A percentile compares a stretch with the other conserved stretches of the same genome.
Conservation (phyloP, 305 asterid species). For the Fraxinus sp. region DNA sequence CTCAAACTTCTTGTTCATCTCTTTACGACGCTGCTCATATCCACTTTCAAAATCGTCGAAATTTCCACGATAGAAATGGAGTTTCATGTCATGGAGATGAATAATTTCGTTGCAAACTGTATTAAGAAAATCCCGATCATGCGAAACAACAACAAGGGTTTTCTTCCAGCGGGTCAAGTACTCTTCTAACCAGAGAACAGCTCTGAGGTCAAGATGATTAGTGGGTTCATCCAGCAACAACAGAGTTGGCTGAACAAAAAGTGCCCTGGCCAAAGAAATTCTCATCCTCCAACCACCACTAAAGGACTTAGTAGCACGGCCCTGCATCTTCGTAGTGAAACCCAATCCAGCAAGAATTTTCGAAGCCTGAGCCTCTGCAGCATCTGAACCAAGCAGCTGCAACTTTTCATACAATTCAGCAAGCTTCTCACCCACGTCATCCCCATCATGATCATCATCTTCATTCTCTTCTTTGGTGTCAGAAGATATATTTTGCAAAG, state of each 20-base stretch:
- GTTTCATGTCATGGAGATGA: constrained; percentile 89
- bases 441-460: constrained; percentile 43
- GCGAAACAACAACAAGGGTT: constrained; percentile 92
- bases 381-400: constrained; percentile 88
- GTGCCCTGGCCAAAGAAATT: constrained; percentile 89
- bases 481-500: constrained; percentile 49
- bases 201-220: constrained; percentile 95
- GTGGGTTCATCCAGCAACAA: constrained; percentile 93
- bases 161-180: constrained; percentile 95
- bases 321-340: constrained; percentile 86
- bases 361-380: constrained; percentile 93
- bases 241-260: constrained; percentile 89
- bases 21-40: constrained; percentile 81
- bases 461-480: constrained; percentile 38
- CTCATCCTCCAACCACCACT: constrained; percentile 99
- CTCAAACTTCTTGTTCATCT: constrained; percentile 79
- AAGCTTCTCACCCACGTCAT: constrained; percentile 70
- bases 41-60: constrained; percentile 77
- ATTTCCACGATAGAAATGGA: constrained; percentile 80
- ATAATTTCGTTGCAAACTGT: constrained; percentile 78
- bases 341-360: constrained; percentile 95
- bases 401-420: constrained; percentile 74
- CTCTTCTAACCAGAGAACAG: constrained; percentile 95
- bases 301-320: constrained; percentile 70
- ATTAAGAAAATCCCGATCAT: constrained; percentile 84